Conservation (phyloP, 768 basidiomycete genomes). For the Boletus rubropictus region DNA sequence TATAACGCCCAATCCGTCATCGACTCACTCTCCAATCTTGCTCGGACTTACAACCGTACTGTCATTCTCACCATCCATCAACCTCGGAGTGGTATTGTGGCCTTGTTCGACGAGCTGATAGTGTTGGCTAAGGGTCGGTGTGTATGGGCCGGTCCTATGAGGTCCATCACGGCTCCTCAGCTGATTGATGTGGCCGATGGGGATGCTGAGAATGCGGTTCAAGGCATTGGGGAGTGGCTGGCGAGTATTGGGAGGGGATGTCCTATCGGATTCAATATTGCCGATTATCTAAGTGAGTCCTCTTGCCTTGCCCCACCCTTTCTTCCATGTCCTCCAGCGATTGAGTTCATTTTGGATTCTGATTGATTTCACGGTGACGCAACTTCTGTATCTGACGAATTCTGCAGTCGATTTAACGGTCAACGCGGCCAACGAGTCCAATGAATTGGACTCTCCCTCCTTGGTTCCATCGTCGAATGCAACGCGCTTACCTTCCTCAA, state of each 20-base stretch:
- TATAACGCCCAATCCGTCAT: slow-evolving; percentile 96
- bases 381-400: slow-evolving; percentile 2
- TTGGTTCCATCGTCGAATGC: slow-evolving; percentile 22
- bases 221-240: slow-evolving; percentile 56
- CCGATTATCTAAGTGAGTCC: slow-evolving; percentile 86
- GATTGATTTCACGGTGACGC: neutral
- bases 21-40: slow-evolving; percentile 79
- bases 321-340: neutral
- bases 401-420: slow-evolving; percentile 65
- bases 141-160: slow-evolving; percentile 31
- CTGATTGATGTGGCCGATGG: slow-evolving; percentile 5
- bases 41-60: slow-evolving; percentile 85
- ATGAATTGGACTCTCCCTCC: slow-evolving; percentile 33
- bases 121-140: slow-evolving; percentile 76
- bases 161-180: slow-evolving; percentile 5
- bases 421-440: slow-evolving; percentile 42
- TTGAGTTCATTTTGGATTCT: neutral
- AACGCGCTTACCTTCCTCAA: slow-evolving; percentile 32
- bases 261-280: slow-evolving; percentile 93
- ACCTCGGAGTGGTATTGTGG: slow-evolving; percentile 95
- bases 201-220: slow-evolving; percentile 13
- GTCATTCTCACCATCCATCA: slow-evolving; percentile 98
- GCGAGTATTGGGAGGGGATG: slow-evolving; percentile 73
- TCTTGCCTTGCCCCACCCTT: neutral
- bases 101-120: slow-evolving; percentile 88